phyloP scores from a whole-genome alignment of 2,329 filamentous ascomycete genomes.

The Fusarium verticillioides region DNA sequence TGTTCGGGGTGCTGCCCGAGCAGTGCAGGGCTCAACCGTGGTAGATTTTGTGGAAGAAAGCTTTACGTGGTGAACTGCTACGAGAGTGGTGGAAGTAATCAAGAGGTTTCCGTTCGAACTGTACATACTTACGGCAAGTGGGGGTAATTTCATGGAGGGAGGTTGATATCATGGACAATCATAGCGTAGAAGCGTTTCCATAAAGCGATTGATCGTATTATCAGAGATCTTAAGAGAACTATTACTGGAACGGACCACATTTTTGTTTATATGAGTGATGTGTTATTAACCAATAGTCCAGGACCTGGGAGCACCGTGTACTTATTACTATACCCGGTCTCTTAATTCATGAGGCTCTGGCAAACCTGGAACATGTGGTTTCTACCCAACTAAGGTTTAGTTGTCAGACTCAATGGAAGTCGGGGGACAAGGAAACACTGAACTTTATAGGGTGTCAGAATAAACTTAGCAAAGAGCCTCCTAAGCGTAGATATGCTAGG shows the following conservation, averaged over 20 bases:
- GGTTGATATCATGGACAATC: conserved; percentile 23
- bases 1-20: conserved; percentile 74
- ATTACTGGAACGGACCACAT: background rate
- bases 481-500: no score
- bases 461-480: no score
- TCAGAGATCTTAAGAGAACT: conserved; percentile 9
- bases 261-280: background rate
- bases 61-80: conserved; percentile 68
- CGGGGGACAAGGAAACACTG: no score
- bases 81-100: conserved; percentile 9
- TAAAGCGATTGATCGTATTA: conserved; percentile 33
- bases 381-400: background rate
- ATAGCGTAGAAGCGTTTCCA: conserved; percentile 29
- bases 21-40: conserved; percentile 70
- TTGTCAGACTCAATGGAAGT: background rate
- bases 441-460: no score
- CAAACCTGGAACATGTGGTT: no score
- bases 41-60: conserved; percentile 83
- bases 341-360: background rate
- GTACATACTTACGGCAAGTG: conserved; percentile 44
- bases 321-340: background rate
- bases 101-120: conserved; percentile 40
- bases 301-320: background rate
- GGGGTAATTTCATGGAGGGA: conserved; percentile 35
- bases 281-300: background rate